Base-by-base conservation (phyloP, 2,329 filamentous ascomycete species). In the Metarhizium anisopliae region DNA sequence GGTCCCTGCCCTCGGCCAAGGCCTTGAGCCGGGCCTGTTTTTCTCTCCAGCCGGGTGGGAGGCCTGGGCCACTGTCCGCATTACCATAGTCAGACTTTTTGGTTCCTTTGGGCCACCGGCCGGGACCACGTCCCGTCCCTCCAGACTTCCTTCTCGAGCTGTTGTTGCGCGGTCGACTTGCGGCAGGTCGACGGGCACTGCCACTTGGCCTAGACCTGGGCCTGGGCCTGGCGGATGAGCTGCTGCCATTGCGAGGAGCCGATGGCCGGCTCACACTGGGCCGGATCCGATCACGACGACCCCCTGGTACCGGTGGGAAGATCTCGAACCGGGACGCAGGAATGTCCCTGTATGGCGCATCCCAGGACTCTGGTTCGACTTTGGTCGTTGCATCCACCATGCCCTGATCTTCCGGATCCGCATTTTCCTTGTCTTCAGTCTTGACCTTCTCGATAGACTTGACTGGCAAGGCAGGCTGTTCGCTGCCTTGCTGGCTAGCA, bases 251-350 rank as follows among this genome's bases (percentile, higher is more conserved):
- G 13, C 74, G 72, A 3, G 73, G 64, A 3, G 60, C 63, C 7
- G 64, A 55, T 16, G 75, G 68, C 20, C 77, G 71, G 43, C 68
- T 67, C 2, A 74, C 70, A 7, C 69, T 72, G 20, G 70, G 66
- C 20, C 79, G 74, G 11, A 73, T 66, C 16, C 79, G 73, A 49
- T 77, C 77, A 16, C 80, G 74, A 25, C 81, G 76, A 53, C 74
- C 71, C 1, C 71, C 71, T 11, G 72, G 73, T 8, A 87, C 72
- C 0, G 86, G 82, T 8, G 90, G 90, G 64, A 89, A 93, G 45
- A 94, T 83, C 63, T 91, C 86, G 68, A 90, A 95, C 38, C 89
- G 82, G 2, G 77, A 83, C 0, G 84, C 75, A 2, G 88, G 87
- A 30, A 94, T 87, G 51, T 74, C 70, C 14, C 72, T 72, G 63